These are phyloP conservation scores for Eimeria sp. DNA, from an alignment of 169 alveolate species.

Conservation along the genomic window DNA sequence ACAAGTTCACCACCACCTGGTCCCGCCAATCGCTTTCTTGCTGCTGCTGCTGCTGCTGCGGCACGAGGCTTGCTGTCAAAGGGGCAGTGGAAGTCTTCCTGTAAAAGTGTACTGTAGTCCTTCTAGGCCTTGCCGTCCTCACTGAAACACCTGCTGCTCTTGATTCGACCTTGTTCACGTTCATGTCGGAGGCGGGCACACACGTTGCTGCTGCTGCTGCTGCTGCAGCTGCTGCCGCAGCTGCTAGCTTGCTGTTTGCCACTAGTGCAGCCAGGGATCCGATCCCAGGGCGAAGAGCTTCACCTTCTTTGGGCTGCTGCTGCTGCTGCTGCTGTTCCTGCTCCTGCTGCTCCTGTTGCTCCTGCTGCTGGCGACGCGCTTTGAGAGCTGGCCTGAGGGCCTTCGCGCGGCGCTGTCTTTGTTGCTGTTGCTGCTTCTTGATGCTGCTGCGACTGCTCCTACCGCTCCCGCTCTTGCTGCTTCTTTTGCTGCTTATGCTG, in stretches of 20 bases:
- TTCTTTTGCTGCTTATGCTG: background rate
- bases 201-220: constrained; percentile 7
- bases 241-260: constrained; percentile 25
- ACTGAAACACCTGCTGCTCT: constrained; percentile 18
- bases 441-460: constrained; percentile 54
- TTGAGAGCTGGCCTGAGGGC: constrained; percentile 56
- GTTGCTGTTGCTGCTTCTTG: constrained; percentile 12
- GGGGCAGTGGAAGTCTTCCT: constrained; percentile 39
- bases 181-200: background rate
- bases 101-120: constrained; percentile 60
- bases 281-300: background rate
- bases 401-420: constrained; percentile 39
- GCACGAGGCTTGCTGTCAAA: background rate
- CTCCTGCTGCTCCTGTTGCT: background rate
- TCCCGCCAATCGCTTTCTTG: constrained; percentile 38
- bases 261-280: background rate
- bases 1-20: constrained; percentile 67
- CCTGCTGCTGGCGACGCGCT: constrained; percentile 55
- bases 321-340: background rate
- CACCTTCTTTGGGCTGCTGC: background rate
- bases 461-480: background rate
- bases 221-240: background rate
- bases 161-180: background rate
- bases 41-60: constrained; percentile 62
- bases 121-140: constrained; percentile 26